Evolutionary conservation across 768 basidiomycete genomes (phyloP).

Genomic region (Tricholoma terreum): DNA sequence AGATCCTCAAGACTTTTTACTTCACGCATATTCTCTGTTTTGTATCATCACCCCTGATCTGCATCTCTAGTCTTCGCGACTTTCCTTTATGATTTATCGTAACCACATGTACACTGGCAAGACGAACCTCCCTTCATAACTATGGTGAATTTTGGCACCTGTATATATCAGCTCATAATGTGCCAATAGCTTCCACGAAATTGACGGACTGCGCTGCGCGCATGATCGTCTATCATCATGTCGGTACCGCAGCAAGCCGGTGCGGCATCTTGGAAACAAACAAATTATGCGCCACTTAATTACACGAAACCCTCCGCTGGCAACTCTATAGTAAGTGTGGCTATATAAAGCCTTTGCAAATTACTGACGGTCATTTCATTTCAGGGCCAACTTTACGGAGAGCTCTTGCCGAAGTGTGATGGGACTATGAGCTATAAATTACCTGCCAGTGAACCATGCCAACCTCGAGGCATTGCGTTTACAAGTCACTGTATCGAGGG

Average conservation of each 20-base stretch:
- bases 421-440: background rate
- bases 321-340: no score
- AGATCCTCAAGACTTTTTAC: slow-evolving; percentile 11
- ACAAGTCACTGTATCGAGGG: background rate
- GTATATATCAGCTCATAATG: no score
- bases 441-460: background rate
- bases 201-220: no score
- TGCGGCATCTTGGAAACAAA: background rate
- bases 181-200: no score
- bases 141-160: no score
- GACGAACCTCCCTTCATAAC: background rate
- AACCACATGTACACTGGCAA: background rate
- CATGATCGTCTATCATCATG: no score
- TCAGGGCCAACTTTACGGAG: slow-evolving; percentile 5
- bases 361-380: background rate
- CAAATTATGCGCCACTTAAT: background rate
- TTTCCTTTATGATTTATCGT: background rate
- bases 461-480: background rate
- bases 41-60: slow-evolving; percentile 6
- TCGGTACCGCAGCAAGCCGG: no score
- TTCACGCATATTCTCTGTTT: slow-evolving; percentile 8
- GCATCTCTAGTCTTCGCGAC: slow-evolving; percentile 18
- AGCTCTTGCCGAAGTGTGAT: slow-evolving; percentile 3
- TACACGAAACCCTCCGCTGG: no score
- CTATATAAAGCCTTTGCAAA: no score